Evolutionary conservation across 192 early-diverging fungal species (phyloP).

Genomic region (Coemansia sp.): DNA sequence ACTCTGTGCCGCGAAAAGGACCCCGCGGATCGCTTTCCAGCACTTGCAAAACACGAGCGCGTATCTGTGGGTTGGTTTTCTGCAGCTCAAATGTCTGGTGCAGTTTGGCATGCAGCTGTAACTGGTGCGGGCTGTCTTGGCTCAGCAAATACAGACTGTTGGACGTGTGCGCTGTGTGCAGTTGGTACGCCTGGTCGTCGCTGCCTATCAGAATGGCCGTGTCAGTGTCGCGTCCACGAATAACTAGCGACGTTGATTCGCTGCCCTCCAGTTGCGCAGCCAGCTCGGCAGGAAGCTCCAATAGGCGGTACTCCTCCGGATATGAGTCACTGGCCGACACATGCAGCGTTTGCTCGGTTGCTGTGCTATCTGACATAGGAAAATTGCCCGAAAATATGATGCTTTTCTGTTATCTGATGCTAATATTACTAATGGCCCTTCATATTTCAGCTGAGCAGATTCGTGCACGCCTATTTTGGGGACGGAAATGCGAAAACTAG

Average conservation of each 20-base stretch:
- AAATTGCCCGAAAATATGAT: conserved; percentile 7
- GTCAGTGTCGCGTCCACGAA: conserved; percentile 37
- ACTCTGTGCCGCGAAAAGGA: conserved; percentile 38
- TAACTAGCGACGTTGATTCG: conserved; percentile 14
- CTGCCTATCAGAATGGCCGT: conserved; percentile 28
- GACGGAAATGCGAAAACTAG: not conserved
- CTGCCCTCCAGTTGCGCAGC: conserved; percentile 28
- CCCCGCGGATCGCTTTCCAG: conserved; percentile 41
- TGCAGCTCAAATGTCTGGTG: conserved; percentile 53
- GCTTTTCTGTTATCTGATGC: conserved; percentile 1
- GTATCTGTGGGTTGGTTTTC: conserved; percentile 27
- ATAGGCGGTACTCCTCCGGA: conserved; percentile 39
- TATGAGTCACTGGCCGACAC: conserved; percentile 43
- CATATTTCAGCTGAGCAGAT: too few species aligned
- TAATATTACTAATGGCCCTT: not conserved
- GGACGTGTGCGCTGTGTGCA: conserved; percentile 49
- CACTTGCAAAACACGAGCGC: conserved; percentile 30
- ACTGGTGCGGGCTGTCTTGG: not conserved
- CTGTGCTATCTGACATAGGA: conserved; percentile 3
- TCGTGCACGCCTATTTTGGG: too few species aligned
- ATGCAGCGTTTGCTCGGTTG: not conserved
- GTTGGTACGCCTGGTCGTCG: conserved; percentile 25
- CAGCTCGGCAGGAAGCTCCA: conserved; percentile 40
- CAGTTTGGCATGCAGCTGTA: conserved; percentile 31
- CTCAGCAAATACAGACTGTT: conserved; percentile 46